Conservation (phyloP, 176 grass and related monocot species). For the Phoenix roebelenii region DNA sequence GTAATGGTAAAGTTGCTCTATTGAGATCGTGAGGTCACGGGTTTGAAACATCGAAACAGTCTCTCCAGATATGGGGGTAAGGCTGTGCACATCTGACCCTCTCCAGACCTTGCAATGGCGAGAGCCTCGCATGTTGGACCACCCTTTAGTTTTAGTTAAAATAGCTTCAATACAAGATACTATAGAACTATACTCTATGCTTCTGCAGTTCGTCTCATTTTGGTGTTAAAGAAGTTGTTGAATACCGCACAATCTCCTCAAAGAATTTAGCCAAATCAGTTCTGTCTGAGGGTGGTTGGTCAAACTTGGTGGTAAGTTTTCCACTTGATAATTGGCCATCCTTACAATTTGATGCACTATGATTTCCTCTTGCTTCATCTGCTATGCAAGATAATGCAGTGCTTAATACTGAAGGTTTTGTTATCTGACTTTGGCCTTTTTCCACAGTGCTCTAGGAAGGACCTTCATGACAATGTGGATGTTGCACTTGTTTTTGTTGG, state of each 20-base stretch:
- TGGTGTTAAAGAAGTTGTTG: slow-evolving; percentile 49
- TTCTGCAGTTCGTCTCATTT: slow-evolving; percentile 37
- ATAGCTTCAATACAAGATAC: not conserved
- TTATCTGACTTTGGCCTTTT: slow-evolving; percentile 12
- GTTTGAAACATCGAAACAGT: no score
- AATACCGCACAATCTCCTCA: slow-evolving; percentile 64
- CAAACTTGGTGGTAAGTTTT: slow-evolving; percentile 63
- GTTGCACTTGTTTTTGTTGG: slow-evolving; percentile 78
- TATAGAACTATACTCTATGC: not conserved
- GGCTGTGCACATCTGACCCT: no score
- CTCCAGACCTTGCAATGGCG: no score
- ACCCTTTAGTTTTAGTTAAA: not conserved
- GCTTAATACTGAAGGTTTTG: not conserved
- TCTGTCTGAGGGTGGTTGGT: slow-evolving; percentile 87
- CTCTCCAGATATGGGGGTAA: no score
- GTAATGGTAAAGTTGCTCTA: no score
- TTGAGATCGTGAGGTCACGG: no score
- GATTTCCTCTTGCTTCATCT: not conserved
- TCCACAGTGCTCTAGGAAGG: slow-evolving; percentile 54
- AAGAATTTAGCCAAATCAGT: slow-evolving; percentile 58
- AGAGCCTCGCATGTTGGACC: not conserved
- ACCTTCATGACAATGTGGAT: slow-evolving; percentile 38
- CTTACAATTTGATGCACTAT: slow-evolving; percentile 4
- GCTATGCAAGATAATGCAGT: not conserved
- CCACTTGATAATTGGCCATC: slow-evolving; percentile 4